Conservation (phyloP, 805 yeast species). For the Candida dajiaensis region DNA sequence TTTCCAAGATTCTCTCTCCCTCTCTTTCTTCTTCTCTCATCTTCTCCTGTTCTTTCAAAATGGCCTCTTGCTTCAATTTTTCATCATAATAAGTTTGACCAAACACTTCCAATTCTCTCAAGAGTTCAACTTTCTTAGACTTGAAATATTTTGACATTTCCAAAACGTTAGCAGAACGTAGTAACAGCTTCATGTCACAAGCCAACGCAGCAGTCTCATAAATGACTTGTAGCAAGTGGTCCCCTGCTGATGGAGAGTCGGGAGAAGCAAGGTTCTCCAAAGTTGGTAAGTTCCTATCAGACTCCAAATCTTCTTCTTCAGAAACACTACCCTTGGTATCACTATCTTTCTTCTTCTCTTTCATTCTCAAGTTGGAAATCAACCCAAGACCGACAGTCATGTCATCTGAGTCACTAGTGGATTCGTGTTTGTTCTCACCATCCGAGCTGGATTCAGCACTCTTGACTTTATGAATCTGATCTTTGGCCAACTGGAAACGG, state of each 20-base stretch:
- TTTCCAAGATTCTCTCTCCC: not conserved
- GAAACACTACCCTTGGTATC: constrained; percentile 19
- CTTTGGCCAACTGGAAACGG: constrained; percentile 10
- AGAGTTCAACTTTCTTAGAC: constrained; percentile 22
- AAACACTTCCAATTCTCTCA: constrained; percentile 14
- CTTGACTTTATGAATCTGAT: not conserved
- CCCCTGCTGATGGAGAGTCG: constrained; percentile 49
- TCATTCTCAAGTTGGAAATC: constrained; percentile 9
- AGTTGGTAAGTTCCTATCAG: constrained; percentile 30
- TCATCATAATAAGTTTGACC: constrained; percentile 2
- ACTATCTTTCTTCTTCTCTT: constrained; percentile 15
- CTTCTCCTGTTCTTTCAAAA: not conserved
- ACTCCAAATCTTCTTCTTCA: constrained; percentile 2
- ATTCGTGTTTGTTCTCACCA: constrained; percentile 15
- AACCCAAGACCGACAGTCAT: constrained; percentile 24
- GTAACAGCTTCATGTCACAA: constrained; percentile 58
- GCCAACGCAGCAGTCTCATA: constrained; percentile 57
- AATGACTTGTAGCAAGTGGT: constrained; percentile 48
- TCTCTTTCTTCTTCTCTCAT: not conserved
- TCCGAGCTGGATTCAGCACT: constrained; percentile 13
- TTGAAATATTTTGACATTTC: constrained; percentile 39
- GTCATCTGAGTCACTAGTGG: constrained; percentile 23
- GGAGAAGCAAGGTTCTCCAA: constrained; percentile 54
- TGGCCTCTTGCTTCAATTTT: not conserved
- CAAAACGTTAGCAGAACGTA: constrained; percentile 48